These are phyloP conservation scores for Fusarium dimerum DNA, from an alignment of 2,329 filamentous ascomycete genomes.

Conservation along the genomic window DNA sequence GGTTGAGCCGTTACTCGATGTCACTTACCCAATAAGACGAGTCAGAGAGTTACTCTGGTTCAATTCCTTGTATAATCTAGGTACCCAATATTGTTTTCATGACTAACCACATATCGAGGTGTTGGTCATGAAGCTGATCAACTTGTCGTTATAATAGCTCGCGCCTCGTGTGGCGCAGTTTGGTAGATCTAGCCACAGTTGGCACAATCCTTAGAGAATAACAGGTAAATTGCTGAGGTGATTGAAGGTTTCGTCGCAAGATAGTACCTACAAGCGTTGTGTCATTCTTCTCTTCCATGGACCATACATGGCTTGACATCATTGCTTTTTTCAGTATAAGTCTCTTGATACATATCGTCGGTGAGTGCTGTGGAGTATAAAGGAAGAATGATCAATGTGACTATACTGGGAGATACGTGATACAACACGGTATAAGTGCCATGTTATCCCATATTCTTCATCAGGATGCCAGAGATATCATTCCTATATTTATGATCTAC, in stretches of 20 bases:
- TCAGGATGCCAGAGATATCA: no score
- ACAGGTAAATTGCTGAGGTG: not conserved
- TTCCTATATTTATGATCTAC: no score
- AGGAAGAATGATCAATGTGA: not conserved
- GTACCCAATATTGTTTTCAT: no score
- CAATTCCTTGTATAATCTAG: no score
- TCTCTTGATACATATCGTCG: not conserved
- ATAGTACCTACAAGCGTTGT: not conserved
- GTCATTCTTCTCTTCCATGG: not conserved
- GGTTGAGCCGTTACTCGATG: no score
- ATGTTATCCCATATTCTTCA: no score
- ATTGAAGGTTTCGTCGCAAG: not conserved
- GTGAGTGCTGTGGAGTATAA: not conserved
- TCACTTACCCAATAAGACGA: no score
- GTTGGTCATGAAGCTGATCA: constrained; percentile 29
- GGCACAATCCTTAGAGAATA: not conserved
- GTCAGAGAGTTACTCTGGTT: no score
- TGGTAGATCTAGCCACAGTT: constrained; percentile 17
- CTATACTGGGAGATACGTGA: no score
- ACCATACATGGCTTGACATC: not conserved
- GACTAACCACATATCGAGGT: constrained; percentile 23
- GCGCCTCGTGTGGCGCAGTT: constrained; percentile 16
- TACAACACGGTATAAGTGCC: no score
- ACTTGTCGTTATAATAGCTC: constrained; percentile 12
- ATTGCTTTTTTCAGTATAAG: not conserved